A percentile compares a stretch with the other conserved stretches of the same genome.
phyloP scores from a whole-genome alignment of 2,329 filamentous ascomycete genomes.

The Parasarocladium wereldwijsianum region DNA sequence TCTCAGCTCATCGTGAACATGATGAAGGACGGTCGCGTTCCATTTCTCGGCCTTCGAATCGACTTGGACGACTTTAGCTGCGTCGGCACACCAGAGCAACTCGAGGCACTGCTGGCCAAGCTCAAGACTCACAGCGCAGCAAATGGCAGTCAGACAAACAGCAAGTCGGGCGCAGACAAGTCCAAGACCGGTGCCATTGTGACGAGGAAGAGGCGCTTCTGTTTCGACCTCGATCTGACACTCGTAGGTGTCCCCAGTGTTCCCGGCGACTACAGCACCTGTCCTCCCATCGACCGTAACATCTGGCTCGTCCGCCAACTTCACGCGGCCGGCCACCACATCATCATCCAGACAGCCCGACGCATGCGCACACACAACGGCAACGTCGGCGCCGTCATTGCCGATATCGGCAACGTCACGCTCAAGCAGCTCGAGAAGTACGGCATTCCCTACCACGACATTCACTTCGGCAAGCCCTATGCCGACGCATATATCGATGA shows the following conservation, averaged over 20 bases:
- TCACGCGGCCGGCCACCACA: slow-evolving; percentile 14
- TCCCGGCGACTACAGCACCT: slow-evolving; percentile 14
- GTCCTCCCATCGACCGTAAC: slow-evolving; percentile 15
- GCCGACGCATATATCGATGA: slow-evolving; percentile 16
- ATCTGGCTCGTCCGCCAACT: slow-evolving; percentile 14
- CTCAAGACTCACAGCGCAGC: slow-evolving; percentile 10
- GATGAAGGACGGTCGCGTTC: slow-evolving; percentile 11
- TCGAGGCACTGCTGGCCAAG: slow-evolving; percentile 12
- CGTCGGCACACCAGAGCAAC: slow-evolving; percentile 15
- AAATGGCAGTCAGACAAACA: too few species aligned
- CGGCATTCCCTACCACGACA: slow-evolving; percentile 14
- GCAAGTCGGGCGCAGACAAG: too few species aligned
- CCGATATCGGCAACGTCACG: slow-evolving; percentile 13
- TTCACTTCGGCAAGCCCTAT: slow-evolving; percentile 16
- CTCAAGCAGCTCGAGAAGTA: slow-evolving; percentile 13
- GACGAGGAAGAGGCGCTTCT: slow-evolving; percentile 15
- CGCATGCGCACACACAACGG: slow-evolving; percentile 14
- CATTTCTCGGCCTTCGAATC: slow-evolving; percentile 12
- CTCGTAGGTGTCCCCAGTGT: slow-evolving; percentile 14
- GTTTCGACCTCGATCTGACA: slow-evolving; percentile 17
- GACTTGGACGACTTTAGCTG: slow-evolving; percentile 12
- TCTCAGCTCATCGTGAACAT: slow-evolving; percentile 13
- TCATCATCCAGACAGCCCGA: slow-evolving; percentile 16
- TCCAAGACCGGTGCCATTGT: slow-evolving; percentile 6
- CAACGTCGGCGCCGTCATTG: slow-evolving; percentile 13